Base-by-base conservation (phyloP, 1,284 basidiomycete species). In the Marasmius oreades region DNA sequence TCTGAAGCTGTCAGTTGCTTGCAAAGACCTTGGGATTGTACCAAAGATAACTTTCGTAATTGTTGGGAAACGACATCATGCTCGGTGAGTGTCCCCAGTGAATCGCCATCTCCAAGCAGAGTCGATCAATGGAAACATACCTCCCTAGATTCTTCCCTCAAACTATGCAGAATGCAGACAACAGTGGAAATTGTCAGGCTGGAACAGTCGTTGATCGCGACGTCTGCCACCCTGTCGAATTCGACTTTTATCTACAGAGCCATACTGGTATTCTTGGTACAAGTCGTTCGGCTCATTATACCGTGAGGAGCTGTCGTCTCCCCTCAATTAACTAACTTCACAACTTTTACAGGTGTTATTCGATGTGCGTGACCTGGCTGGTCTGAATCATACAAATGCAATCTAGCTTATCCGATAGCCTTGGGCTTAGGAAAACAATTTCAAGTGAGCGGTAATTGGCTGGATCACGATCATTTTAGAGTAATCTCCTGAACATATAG, bases 21-120 rank as follows among this genome's bases (percentile, higher is more conserved):
- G 86, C 61, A 61, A 61, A 18, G 71, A 74, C 7, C 66, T 85
- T 2, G 72, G 73, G 10, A 82, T 88, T 46, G 73, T 76, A n/a
- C 79, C 88, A 0, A 84, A 81, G 58, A 86, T 92, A 46, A 92
- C 90, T 0, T 72, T 90, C 26, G 79, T 92, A 52, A 76, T 92
- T 16, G 90, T 91, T 23, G 87, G 86, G 20, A 92, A 90, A 67
- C 80, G 86, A 12, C 89, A 90, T 61, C 88, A 90, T 52, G 82
- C 88, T 45, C 81, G 89, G 73, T 74, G 55, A 24, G 60, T 7
- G 24, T 18, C 28, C n/a, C n/a, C n/a, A 31, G 22, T 26, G n/a
- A n/a, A 11, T 46, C 1, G 37, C 31, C 10, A 33, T 39, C 23
- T 22, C 24, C n/a, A 16, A 23, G 14, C n/a, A 28, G n/a, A n/a